Conservation (phyloP, 345 rosid genomes). For the Schrenkiella parvula region DNA sequence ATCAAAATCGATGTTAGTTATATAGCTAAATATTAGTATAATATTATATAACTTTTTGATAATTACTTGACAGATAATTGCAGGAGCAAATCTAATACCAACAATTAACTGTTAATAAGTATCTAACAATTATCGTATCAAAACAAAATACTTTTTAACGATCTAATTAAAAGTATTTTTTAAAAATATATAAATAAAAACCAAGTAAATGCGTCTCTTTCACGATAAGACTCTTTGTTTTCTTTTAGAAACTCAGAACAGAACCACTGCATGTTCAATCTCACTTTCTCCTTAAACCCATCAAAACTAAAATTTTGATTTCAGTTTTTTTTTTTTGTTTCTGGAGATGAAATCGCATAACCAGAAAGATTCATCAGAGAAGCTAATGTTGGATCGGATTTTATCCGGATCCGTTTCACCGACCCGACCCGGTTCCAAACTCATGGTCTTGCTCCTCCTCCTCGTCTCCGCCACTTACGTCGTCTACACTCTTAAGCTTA, state of each 20-base stretch:
- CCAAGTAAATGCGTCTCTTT: conserved; percentile 14
- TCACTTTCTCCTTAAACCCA: conserved; percentile 6
- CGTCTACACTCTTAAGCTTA: conserved; percentile 78
- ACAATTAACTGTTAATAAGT: background rate
- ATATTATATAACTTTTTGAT: background rate
- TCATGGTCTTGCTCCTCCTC: conserved; percentile 69
- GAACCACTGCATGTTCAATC: conserved; percentile 32
- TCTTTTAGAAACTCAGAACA: conserved; percentile 13
- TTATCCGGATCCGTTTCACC: conserved; percentile 39
- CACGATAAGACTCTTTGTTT: conserved; percentile 18
- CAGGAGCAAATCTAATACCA: background rate
- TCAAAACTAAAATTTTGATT: background rate
- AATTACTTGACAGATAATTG: background rate
- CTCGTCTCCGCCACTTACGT: conserved; percentile 72
- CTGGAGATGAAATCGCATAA: conserved; percentile 13
- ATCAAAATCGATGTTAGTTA: background rate
- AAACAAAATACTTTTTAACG: conserved; percentile 3
- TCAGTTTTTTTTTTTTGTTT: background rate
- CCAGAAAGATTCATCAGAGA: conserved; percentile 41
- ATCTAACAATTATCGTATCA: conserved; percentile 6
- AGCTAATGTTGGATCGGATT: conserved; percentile 59
- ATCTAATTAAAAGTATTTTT: background rate
- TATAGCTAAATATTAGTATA: background rate
- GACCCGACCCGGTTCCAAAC: conserved; percentile 56
- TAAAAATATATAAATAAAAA: background rate